Conservation (phyloP, 306 rosid genomes). For the Dryas octopetala region DNA sequence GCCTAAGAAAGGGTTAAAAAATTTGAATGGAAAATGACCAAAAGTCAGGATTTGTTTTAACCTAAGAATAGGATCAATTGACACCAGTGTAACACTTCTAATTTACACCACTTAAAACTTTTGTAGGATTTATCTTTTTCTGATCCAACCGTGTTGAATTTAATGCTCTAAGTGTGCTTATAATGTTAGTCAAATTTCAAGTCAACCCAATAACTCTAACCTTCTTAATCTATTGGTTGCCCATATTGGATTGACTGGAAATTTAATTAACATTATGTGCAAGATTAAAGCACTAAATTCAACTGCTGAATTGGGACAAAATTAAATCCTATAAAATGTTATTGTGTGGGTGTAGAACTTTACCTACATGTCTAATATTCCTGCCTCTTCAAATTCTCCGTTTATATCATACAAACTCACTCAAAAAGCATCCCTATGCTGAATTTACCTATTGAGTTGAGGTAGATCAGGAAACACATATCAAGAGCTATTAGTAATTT, state of each 20-base stretch:
- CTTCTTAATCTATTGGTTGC: neutral
- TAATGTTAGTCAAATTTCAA: neutral
- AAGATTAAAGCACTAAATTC: neutral
- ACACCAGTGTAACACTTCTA: neutral
- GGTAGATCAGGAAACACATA: neutral
- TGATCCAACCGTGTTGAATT: neutral
- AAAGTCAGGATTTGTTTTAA: neutral
- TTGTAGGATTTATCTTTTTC: too few species aligned
- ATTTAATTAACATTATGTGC: neutral
- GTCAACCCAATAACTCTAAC: neutral
- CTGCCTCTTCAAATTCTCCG: neutral
- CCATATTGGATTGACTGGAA: too few species aligned
- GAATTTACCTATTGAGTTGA: neutral
- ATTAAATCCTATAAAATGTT: neutral
- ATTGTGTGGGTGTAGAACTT: neutral
- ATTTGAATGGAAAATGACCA: neutral
- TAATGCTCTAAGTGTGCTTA: neutral
- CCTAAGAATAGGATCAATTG: neutral
- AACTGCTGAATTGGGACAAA: neutral
- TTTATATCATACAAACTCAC: neutral
- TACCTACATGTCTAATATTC: neutral
- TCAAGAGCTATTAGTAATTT: neutral
- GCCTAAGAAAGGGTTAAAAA: neutral
- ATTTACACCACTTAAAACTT: neutral
- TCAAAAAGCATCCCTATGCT: neutral